Evolutionary conservation across 2,329 filamentous ascomycete species (phyloP), one percentile per base, ranked within the genome.

Genomic region (Dactylellina parvicollis): DNA sequence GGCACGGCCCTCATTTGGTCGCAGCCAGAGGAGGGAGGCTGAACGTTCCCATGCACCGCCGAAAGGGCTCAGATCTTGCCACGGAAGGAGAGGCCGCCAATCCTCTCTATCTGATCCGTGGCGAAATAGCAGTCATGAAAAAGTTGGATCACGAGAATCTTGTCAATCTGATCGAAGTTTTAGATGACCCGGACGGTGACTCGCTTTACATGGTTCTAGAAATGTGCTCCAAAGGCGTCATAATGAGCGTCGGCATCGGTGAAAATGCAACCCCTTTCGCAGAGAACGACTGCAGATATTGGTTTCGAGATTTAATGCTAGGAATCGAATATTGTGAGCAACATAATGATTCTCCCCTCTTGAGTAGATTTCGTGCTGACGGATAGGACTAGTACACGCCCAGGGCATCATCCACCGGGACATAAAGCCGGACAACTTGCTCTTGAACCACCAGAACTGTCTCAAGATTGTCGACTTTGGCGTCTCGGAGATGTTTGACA

Each of bases 41-140:
- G 16, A 71, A 57, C 38, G 70, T 75, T 16, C 70, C 86, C n/a
- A 80, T 89, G 56, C 86, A 90, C 80, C 84, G 87, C 34, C 84
- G 86, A 77, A 85, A 86, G 8, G 83, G 84, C 5, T 82, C 81
- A 4, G 84, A 86, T 44, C 81, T 84, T 52, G 81, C 82, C 22
- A 80, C 81, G 20, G 81, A 84, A 67, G 83, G 85, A 73, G 82
- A 84, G 47, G 85, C 85, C 44, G 89, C 90, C 79, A 89, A 89
- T 76, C 87, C 94, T 0, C 84, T 98, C 10, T 91, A 91, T 78
- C 83, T 98, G 71, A 98, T 99, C 80, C 90, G 92, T 74, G 91
- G 96, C 80, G 95, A 99, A 81, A 95, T 98, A 78, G 95, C 95
- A 69, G 96, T 98, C 79, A 98, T 99, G 93, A 99, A 98, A 84